Percentiles rank a stretch among this genome's conserved stretches.
phyloP scores from a whole-genome alignment of 805 yeast genomes.

The Debaryomyces castellii region DNA sequence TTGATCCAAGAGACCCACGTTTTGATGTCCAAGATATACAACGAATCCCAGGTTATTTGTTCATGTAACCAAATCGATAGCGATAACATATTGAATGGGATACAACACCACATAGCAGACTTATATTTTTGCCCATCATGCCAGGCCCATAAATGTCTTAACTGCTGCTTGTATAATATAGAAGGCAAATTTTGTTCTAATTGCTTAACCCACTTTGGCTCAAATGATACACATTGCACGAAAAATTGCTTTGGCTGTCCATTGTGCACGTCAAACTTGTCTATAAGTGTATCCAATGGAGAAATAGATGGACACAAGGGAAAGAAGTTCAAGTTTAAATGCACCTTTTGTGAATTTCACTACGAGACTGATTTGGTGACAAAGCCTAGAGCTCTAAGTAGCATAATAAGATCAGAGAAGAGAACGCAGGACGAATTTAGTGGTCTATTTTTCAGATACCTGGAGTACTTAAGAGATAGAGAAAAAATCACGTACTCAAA shows the following conservation, averaged over 20 bases:
- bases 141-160: constrained; percentile 25
- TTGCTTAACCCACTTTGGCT: constrained; percentile 35
- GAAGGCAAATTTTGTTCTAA: constrained; percentile 35
- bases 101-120: constrained; percentile 18
- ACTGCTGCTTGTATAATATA: constrained; percentile 23
- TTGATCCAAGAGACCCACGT: not conserved
- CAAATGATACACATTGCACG: constrained; percentile 24
- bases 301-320: constrained; percentile 16
- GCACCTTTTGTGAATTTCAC: constrained; percentile 33
- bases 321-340: constrained; percentile 38
- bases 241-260: constrained; percentile 44
- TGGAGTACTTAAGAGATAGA: not conserved
- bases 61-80: constrained; percentile 1
- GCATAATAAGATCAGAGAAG: constrained; percentile 15
- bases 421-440: not conserved
- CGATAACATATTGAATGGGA: constrained; percentile 2
- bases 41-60: constrained; percentile 10
- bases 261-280: constrained; percentile 25
- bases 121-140: constrained; percentile 39
- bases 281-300: constrained; percentile 17
- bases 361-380: constrained; percentile 36
- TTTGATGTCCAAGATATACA: constrained; percentile 23
- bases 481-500: not conserved
- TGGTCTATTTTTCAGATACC: not conserved
- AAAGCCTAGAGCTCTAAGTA: constrained; percentile 40